phyloP scores from a whole-genome alignment of 1,284 basidiomycete species.

The Melanopsichium pennsylvanicum region DNA sequence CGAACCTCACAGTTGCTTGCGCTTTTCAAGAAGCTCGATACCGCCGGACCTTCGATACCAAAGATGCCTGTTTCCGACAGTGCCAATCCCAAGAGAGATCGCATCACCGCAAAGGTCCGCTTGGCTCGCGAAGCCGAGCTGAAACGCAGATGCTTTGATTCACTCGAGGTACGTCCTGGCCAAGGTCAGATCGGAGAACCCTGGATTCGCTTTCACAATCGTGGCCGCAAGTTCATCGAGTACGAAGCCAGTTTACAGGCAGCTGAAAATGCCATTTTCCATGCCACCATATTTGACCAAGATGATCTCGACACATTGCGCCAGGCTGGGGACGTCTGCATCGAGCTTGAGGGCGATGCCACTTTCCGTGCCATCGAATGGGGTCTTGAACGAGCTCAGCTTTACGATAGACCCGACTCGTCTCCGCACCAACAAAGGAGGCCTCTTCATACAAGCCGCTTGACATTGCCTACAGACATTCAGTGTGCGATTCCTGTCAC shows the following conservation, averaged over 20 bases:
- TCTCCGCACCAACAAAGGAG: not conserved
- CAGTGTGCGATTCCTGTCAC: not conserved
- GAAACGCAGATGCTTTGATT: slow-evolving; percentile 6
- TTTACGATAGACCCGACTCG: not conserved
- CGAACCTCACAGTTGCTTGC: slow-evolving; percentile 1
- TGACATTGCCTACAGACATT: not conserved
- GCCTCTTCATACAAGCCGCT: not conserved
- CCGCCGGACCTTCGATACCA: not conserved
- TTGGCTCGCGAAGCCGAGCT: not conserved
- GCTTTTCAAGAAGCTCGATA: slow-evolving; percentile 1
- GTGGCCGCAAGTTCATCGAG: not conserved
- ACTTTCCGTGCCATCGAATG: slow-evolving; percentile 3
- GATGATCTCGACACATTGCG: not conserved
- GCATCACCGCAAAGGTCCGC: not conserved
- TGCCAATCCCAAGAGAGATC: slow-evolving; percentile 2
- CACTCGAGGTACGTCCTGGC: slow-evolving; percentile 2
- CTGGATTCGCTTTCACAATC: slow-evolving; percentile 10
- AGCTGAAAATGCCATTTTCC: slow-evolving; percentile 10
- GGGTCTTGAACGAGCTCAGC: slow-evolving; percentile 4
- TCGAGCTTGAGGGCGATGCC: slow-evolving; percentile 3
- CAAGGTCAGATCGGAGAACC: slow-evolving; percentile 13
- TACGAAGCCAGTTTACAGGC: not conserved
- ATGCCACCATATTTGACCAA: slow-evolving; percentile 3
- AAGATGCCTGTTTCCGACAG: slow-evolving; percentile 6
- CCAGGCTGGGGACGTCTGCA: not conserved